Base-by-base conservation (phyloP, 169 alveolate genomes). In the Plasmodium adleri region DNA sequence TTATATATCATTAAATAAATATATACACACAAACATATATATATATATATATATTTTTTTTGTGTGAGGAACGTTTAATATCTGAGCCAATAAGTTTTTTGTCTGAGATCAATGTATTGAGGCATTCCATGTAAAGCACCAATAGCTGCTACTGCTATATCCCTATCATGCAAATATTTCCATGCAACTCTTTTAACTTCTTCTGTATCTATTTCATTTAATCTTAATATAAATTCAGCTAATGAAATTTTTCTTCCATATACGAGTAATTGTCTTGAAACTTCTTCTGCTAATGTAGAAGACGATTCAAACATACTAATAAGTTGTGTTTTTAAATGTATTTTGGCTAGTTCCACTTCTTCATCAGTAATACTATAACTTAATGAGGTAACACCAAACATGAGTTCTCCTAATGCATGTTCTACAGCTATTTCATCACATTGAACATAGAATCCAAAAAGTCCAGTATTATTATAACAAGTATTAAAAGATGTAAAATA, bases 391-490 rank as follows among this genome's bases (percentile, higher is more conserved):
- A 94, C 88, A 17, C 97, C 97, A 80, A 94, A 94, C 96, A 95
- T 93, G 43, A 95, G 93, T 63, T 93, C 96, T 7, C 96, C 96
- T 63, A 94, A 92, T 68, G 96, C 94, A 90, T 95, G 97, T 76
- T 94, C 97, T 1, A 94, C 93, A 2, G 97, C 97, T 56, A 95
- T 94, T 54, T 95, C 97, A 88, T 95, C 97, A 58, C 95, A 83
- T 64, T 94, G 95, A 3, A 94, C 96, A 70, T 95, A 94, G 80
- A 92, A 92, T 7, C 99, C 99, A 89, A 96, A 97, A 45, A 97
- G 87, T 22, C 99, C 99, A 47, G 99, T 97, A 88, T 98, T 99
- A 59, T 96, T 95, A 93, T 98, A 98, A 74, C 97, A 94, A 1
- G 97, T 96, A 74, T 96, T 96, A 78, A 96, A 96, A 5, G 97